Percentiles rank a stretch among this genome's conserved stretches.
Conservation (phyloP, 495 filamentous ascomycete species). For the Aspergillus sclerotioniger region DNA sequence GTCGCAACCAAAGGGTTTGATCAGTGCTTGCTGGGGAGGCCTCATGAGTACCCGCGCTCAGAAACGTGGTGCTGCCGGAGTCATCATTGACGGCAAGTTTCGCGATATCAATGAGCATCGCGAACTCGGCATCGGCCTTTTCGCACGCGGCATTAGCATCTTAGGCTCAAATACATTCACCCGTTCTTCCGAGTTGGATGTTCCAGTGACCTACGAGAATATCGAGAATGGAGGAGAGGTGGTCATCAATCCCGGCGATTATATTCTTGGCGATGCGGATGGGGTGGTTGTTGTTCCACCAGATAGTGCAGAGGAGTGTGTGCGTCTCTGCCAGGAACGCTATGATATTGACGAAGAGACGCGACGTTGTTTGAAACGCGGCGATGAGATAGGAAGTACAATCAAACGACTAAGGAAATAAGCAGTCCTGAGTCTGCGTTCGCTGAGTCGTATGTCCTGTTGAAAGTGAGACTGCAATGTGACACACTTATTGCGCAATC, state of each 20-base stretch:
- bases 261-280: constrained; percentile 55
- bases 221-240: constrained; percentile 39
- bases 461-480: too few species aligned
- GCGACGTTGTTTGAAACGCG: constrained; percentile 18
- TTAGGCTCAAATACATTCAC: constrained; percentile 25
- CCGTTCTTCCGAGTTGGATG: constrained; percentile 27
- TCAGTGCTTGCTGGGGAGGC: constrained; percentile 59
- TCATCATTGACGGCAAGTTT: constrained; percentile 58
- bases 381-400: constrained; percentile 28
- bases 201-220: constrained; percentile 32
- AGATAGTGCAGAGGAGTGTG: constrained; percentile 19
- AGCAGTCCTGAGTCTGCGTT: not conserved
- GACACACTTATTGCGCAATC: too few species aligned
- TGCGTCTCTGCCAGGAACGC: constrained; percentile 23
- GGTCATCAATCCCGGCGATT: constrained; percentile 54
- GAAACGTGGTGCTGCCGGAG: constrained; percentile 34
- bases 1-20: constrained; percentile 48
- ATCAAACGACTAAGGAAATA: constrained; percentile 26
- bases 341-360: constrained; percentile 30
- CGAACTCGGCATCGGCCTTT: constrained; percentile 47
- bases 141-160: constrained; percentile 51
- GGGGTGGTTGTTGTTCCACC: constrained; percentile 46
- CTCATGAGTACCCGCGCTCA: constrained; percentile 57
- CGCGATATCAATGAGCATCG: constrained; percentile 60
- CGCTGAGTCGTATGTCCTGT: too few species aligned